phyloP scores from a whole-genome alignment of 352 stramenopile genomes.

The Pythium sp. region DNA sequence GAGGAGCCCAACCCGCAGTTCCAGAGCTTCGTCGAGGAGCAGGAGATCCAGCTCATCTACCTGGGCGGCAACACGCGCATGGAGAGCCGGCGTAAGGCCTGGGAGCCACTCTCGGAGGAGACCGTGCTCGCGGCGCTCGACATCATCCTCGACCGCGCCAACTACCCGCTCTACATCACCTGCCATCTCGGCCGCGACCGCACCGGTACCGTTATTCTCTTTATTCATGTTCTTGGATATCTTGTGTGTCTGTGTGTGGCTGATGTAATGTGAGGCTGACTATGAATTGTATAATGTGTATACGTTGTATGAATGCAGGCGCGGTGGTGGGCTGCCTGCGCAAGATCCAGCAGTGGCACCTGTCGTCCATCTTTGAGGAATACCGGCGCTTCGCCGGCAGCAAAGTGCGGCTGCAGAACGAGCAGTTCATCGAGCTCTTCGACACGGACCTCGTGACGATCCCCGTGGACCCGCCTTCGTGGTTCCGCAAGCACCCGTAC shows the following conservation, averaged over 20 bases:
- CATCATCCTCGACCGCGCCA: conserved; percentile 85
- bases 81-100: conserved; percentile 84
- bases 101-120: conserved; percentile 85
- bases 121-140: conserved; percentile 89
- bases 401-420: conserved; percentile 90
- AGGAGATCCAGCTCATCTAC: conserved; percentile 88
- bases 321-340: conserved; percentile 88
- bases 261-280: neutral
- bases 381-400: conserved; percentile 89
- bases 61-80: conserved; percentile 87
- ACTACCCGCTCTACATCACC: conserved; percentile 91
- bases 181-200: conserved; percentile 89
- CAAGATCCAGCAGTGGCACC: conserved; percentile 92
- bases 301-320: conserved; percentile 27
- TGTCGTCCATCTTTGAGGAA: conserved; percentile 93
- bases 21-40: conserved; percentile 88
- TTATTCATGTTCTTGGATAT: neutral
- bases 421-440: conserved; percentile 95
- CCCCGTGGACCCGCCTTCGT: conserved; percentile 67
- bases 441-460: conserved; percentile 91
- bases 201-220: conserved; percentile 48
- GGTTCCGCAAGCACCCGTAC: conserved; percentile 58
- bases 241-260: neutral
- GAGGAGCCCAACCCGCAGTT: conserved; percentile 90
- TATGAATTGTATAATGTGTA: neutral